phyloP scores from a whole-genome alignment of 2,329 filamentous ascomycete species.

The Apiospora pterosperma region DNA sequence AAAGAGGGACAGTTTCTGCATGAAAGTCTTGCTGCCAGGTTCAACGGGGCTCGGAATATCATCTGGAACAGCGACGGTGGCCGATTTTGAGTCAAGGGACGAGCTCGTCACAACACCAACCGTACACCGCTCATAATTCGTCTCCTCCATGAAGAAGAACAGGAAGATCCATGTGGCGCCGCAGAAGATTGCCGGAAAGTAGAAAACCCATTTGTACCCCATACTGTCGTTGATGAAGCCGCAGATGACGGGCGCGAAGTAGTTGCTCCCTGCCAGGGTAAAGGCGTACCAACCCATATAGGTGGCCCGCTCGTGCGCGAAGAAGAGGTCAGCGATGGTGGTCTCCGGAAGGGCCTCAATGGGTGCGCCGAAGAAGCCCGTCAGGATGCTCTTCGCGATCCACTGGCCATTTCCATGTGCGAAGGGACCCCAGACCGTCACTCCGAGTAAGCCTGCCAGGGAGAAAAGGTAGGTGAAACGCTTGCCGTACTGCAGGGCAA shows the following conservation, averaged over 20 bases:
- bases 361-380: constrained; percentile 40
- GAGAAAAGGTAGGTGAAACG: constrained; percentile 36
- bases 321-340: constrained; percentile 38
- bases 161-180: constrained; percentile 32
- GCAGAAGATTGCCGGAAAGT: constrained; percentile 37
- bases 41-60: constrained; percentile 2
- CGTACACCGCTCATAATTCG: constrained; percentile 43
- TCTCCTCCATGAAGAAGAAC: constrained; percentile 60
- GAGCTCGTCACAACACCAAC: constrained; percentile 15
- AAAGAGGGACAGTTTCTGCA: constrained; percentile 38
- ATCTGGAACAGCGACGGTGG: background rate
- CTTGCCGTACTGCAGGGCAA: constrained; percentile 43
- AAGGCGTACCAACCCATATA: constrained; percentile 41
- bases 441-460: constrained; percentile 26
- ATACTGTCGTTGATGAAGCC: constrained; percentile 41
- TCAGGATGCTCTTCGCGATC: constrained; percentile 41
- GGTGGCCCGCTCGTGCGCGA: constrained; percentile 38
- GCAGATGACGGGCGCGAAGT: constrained; percentile 40
- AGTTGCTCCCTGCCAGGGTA: constrained; percentile 36
- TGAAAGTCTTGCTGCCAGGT: constrained; percentile 32
- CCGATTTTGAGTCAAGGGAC: constrained; percentile 8
- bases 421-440: constrained; percentile 36
- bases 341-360: constrained; percentile 45
- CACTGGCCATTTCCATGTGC: constrained; percentile 37
- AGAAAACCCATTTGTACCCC: constrained; percentile 41